Conservation (phyloP, 106 monocot genomes). For the Triglochin maritima region DNA sequence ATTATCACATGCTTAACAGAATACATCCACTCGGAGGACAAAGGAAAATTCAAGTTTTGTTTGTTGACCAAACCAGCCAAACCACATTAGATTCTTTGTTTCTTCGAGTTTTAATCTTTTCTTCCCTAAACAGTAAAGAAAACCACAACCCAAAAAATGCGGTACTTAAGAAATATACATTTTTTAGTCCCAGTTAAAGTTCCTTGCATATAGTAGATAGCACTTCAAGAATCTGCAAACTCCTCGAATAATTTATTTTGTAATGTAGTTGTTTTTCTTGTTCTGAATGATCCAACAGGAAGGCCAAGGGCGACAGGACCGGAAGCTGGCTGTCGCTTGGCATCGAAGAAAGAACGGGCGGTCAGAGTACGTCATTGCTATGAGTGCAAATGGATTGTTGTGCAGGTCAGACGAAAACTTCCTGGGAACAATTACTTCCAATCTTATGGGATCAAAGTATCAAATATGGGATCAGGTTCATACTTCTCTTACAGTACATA, state of each 20-base stretch:
- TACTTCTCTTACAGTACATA: too few relatives aligned
- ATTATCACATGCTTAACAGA: too few relatives aligned
- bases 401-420: conserved; percentile 66
- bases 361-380: conserved; percentile 68
- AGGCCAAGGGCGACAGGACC: conserved; percentile 79
- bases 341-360: conserved; percentile 60
- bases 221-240: too few relatives aligned
- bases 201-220: too few relatives aligned
- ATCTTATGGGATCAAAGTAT: conserved; percentile 89
- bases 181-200: too few relatives aligned
- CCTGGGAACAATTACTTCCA: conserved; percentile 60
- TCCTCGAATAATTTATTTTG: too few relatives aligned
- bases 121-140: too few relatives aligned
- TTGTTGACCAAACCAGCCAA: too few relatives aligned
- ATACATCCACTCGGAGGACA: too few relatives aligned
- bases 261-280: background rate
- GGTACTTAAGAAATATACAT: background rate
- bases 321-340: conserved; percentile 75
- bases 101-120: too few relatives aligned
- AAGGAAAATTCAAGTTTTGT: too few relatives aligned
- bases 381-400: conserved; percentile 51
- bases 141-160: background rate
- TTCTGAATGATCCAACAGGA: conserved; percentile 34
- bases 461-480: conserved; percentile 92
- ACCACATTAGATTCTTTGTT: too few relatives aligned